Evolutionary conservation across 129 eudicot species (phyloP).

Genomic region (Lactuca saligna): DNA sequence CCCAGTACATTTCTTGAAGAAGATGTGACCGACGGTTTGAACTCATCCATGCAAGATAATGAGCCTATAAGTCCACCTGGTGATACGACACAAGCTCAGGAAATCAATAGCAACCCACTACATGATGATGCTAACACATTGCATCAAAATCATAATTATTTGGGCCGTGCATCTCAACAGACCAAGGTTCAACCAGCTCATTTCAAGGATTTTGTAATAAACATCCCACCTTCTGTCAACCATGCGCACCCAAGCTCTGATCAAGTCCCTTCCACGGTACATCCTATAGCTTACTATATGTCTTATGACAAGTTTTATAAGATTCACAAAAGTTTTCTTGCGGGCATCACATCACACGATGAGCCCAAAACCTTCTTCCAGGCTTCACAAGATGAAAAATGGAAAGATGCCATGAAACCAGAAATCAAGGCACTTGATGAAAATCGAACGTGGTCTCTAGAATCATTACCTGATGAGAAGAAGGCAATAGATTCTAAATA

Average conservation of each 20-base stretch:
- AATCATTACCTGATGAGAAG: not conserved
- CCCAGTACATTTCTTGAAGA: not conserved
- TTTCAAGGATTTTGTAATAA: not conserved
- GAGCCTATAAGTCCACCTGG: not conserved
- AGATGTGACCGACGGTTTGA: not conserved
- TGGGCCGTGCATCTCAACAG: not conserved
- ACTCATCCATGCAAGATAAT: not conserved
- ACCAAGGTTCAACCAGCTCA: not conserved
- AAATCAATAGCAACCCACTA: not conserved
- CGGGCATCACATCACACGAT: slow-evolving; percentile 1
- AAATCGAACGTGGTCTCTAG: not conserved
- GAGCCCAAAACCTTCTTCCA: no score
- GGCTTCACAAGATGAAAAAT: no score
- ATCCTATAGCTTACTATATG: not conserved
- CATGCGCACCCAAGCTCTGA: not conserved
- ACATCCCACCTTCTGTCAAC: not conserved
- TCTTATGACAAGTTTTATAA: not conserved
- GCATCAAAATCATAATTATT: not conserved
- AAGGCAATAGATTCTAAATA: not conserved
- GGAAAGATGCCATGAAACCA: no score
- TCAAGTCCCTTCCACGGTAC: not conserved
- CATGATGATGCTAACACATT: not conserved
- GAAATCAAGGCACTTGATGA: no score
- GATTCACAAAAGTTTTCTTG: not conserved
- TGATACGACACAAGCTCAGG: not conserved